A percentile compares a stretch with the other conserved stretches of the same genome.
These are phyloP conservation scores for Pseudogymnoascus sp. DNA, from an alignment of 2,329 filamentous ascomycete species.

Conservation along the genomic window DNA sequence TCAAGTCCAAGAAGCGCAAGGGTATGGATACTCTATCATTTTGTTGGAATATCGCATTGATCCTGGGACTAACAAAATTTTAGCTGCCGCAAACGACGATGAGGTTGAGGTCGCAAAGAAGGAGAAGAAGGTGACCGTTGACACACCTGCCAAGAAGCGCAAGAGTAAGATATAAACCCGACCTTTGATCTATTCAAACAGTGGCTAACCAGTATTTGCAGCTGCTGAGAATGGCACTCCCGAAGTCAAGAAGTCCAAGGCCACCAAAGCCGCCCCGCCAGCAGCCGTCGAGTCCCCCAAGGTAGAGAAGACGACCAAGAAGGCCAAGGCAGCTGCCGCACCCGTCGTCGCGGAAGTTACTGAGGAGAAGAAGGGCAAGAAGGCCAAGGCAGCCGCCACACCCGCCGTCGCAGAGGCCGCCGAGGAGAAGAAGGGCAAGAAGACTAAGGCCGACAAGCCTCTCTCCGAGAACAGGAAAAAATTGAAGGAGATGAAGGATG, in stretches of 20 bases:
- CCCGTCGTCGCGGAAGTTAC: conserved; percentile 17
- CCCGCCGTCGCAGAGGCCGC: conserved; percentile 17
- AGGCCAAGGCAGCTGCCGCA: conserved; percentile 18
- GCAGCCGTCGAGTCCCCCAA: conserved; percentile 10
- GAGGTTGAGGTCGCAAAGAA: conserved; percentile 30
- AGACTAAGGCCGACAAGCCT: conserved; percentile 13
- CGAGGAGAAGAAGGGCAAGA: conserved; percentile 19
- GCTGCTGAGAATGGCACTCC: conserved; percentile 25
- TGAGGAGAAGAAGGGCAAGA: conserved; percentile 26
- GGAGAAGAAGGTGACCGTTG: conserved; percentile 29
- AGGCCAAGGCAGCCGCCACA: conserved; percentile 18
- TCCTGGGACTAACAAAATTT: conserved; percentile 14
- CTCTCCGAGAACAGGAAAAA: conserved; percentile 14
- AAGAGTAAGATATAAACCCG: conserved; percentile 21
- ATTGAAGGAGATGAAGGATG: conserved; percentile 13
- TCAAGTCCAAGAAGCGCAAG: conserved; percentile 48
- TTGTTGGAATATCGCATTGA: background rate
- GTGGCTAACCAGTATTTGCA: conserved; percentile 12
- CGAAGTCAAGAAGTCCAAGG: conserved; percentile 28
- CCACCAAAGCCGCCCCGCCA: conserved; percentile 15
- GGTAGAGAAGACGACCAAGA: conserved; percentile 35
- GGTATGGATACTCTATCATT: conserved; percentile 26
- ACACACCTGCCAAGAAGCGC: conserved; percentile 25
- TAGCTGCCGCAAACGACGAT: conserved; percentile 30
- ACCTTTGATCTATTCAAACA: background rate